These are phyloP conservation scores for Spinacia oleracea DNA, from an alignment of 179 eudicot species.

Conservation along the genomic window DNA sequence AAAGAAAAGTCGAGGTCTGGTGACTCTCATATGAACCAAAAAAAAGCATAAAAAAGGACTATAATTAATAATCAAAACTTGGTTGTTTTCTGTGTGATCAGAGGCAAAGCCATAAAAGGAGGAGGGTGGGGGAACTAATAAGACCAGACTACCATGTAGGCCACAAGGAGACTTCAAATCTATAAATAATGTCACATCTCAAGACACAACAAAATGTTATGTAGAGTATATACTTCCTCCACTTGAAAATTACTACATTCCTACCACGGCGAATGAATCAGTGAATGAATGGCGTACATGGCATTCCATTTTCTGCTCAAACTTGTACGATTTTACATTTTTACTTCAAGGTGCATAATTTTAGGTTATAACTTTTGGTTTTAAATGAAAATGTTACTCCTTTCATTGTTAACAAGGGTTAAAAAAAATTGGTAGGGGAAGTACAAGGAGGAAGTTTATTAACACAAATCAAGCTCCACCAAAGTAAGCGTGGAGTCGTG, in stretches of 20 bases:
- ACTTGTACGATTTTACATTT: too few relatives aligned
- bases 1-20: slow-evolving; percentile 4
- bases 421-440: too few relatives aligned
- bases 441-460: too few relatives aligned
- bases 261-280: too few relatives aligned
- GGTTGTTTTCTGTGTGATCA: slow-evolving; percentile 11
- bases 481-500: too few relatives aligned
- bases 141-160: slow-evolving; percentile 21
- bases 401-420: too few relatives aligned
- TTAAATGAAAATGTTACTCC: too few relatives aligned
- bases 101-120: slow-evolving; percentile 33
- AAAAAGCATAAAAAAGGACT: neutral
- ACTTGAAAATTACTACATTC: neutral
- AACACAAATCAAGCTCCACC: too few relatives aligned
- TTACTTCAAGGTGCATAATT: too few relatives aligned
- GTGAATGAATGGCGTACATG: too few relatives aligned
- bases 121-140: slow-evolving; percentile 18
- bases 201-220: neutral
- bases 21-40: slow-evolving; percentile 15
- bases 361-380: too few relatives aligned
- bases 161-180: slow-evolving; percentile 5
- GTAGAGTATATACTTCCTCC: neutral
- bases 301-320: too few relatives aligned
- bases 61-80: slow-evolving; percentile 15
- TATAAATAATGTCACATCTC: slow-evolving; percentile 7